Percentiles rank a stretch among this genome's conserved stretches.
Conservation (phyloP, 352 stramenopile genomes). For the Phytophthora uliginosa region DNA sequence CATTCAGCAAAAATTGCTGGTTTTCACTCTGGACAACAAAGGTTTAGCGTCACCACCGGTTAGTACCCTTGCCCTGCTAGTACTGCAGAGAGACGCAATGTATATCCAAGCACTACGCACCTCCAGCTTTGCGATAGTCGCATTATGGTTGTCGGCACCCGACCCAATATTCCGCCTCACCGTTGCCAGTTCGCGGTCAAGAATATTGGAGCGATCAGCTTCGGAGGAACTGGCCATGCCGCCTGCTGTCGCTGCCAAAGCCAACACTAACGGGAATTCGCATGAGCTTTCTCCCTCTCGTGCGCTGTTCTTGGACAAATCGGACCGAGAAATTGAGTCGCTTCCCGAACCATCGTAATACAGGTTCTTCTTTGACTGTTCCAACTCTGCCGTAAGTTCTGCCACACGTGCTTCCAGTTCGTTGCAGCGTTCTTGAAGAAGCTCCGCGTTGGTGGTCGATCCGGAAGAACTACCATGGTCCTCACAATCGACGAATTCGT, state of each 20-base stretch:
- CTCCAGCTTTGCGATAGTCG: slow-evolving; percentile 78
- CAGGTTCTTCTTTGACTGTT: slow-evolving; percentile 77
- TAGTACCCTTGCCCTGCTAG: background rate
- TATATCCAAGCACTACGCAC: slow-evolving; percentile 24
- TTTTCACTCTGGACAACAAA: slow-evolving; percentile 70
- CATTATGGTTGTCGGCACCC: slow-evolving; percentile 51
- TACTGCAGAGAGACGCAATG: too few relatives aligned
- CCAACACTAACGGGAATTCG: slow-evolving; percentile 86
- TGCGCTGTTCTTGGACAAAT: slow-evolving; percentile 76
- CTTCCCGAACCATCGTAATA: slow-evolving; percentile 80
- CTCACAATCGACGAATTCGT: slow-evolving; percentile 45
- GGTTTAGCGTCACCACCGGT: background rate
- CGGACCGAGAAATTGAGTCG: slow-evolving; percentile 70
- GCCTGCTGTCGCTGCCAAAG: slow-evolving; percentile 76
- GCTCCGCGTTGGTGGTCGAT: slow-evolving; percentile 50
- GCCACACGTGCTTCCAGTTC: slow-evolving; percentile 74
- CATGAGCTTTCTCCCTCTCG: slow-evolving; percentile 78
- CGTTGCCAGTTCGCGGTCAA: slow-evolving; percentile 68
- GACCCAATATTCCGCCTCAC: slow-evolving; percentile 59
- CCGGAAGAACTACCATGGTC: slow-evolving; percentile 29
- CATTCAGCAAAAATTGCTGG: slow-evolving; percentile 86
- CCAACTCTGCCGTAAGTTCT: slow-evolving; percentile 74
- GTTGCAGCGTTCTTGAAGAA: slow-evolving; percentile 74
- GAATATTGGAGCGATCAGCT: slow-evolving; percentile 64
- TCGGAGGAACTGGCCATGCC: slow-evolving; percentile 80